Evolutionary conservation across 345 rosid genomes (phyloP).

Genomic region (Toxicodendron radicans): DNA sequence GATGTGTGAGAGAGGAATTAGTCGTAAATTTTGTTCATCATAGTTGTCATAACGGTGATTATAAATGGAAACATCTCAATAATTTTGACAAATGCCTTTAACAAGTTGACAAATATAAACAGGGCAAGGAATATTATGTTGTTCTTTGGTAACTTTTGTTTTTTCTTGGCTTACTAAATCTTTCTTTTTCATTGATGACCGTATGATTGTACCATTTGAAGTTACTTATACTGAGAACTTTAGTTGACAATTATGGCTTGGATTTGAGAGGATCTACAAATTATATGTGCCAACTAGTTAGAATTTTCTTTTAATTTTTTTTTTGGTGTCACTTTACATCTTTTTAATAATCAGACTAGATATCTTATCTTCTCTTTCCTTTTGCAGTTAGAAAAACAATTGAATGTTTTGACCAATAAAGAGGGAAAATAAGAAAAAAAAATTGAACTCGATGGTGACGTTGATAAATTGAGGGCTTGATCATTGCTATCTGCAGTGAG

Average conservation of each 20-base stretch:
- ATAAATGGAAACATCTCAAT: neutral
- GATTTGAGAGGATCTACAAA: neutral
- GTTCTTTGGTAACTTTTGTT: neutral
- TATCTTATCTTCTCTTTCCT: neutral
- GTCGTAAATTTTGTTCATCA: neutral
- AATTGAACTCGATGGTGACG: conserved; percentile 18
- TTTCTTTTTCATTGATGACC: neutral
- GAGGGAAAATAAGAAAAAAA: conserved; percentile 34
- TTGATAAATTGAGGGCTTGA: conserved; percentile 1
- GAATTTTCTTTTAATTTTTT: neutral
- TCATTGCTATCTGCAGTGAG: conserved; percentile 7
- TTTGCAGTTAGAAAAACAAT: conserved; percentile 72
- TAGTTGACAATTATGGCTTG: neutral
- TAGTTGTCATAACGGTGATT: neutral
- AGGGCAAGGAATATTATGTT: neutral
- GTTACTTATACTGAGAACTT: neutral
- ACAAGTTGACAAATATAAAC: neutral
- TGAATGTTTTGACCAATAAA: conserved; percentile 44
- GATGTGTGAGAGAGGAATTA: neutral
- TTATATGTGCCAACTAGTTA: neutral
- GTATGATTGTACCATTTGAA: neutral
- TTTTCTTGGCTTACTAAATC: neutral
- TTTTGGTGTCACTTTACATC: neutral
- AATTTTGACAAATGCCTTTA: neutral
- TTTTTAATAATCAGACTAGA: neutral